Percentiles rank a stretch among this genome's conserved stretches.
These are phyloP conservation scores for Ceratocystis eucalypticola DNA, from an alignment of 2,329 filamentous ascomycete species.

Conservation along the genomic window DNA sequence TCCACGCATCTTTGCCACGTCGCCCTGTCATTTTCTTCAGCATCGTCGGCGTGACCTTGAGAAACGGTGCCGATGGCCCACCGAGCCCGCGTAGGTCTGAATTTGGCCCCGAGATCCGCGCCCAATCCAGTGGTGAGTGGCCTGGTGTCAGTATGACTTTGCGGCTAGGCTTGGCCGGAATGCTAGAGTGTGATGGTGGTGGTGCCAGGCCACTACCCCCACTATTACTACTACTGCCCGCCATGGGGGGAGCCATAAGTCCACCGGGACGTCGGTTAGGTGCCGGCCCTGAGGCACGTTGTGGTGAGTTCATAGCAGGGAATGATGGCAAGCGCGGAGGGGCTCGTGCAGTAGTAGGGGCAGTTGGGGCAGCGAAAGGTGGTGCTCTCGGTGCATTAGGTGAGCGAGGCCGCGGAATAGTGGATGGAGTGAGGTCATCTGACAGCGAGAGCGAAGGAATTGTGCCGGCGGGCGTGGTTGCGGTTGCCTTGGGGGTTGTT, in stretches of 20 bases:
- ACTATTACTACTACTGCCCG: conserved; percentile 19
- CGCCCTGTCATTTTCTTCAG: conserved; percentile 68
- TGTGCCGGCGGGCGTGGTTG: conserved; percentile 22
- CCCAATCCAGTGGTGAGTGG: conserved; percentile 94
- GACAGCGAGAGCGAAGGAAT: conserved; percentile 38
- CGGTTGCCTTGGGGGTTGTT: conserved; percentile 39
- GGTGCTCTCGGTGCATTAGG: neutral
- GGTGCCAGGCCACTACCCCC: conserved; percentile 34
- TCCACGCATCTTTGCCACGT: conserved; percentile 81
- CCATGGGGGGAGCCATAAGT: neutral
- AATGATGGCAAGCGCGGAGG: conserved; percentile 32
- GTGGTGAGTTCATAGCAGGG: conserved; percentile 39
- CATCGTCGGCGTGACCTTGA: conserved; percentile 70
- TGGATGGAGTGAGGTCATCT: conserved; percentile 23
- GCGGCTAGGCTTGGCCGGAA: conserved; percentile 43
- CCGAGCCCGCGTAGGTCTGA: conserved; percentile 54
- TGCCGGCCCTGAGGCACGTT: conserved; percentile 32
- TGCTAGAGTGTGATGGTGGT: conserved; percentile 40
- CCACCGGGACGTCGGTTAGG: conserved; percentile 26
- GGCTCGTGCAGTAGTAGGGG: conserved; percentile 23
- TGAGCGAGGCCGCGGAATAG: conserved; percentile 14
- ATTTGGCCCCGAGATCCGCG: conserved; percentile 52
- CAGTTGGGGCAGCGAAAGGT: conserved; percentile 22
- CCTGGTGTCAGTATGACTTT: conserved; percentile 78
- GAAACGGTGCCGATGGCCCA: conserved; percentile 35